These are phyloP conservation scores for Chlorella sp. DNA, from an alignment of 139 green algal genomes.

Conservation along the genomic window DNA sequence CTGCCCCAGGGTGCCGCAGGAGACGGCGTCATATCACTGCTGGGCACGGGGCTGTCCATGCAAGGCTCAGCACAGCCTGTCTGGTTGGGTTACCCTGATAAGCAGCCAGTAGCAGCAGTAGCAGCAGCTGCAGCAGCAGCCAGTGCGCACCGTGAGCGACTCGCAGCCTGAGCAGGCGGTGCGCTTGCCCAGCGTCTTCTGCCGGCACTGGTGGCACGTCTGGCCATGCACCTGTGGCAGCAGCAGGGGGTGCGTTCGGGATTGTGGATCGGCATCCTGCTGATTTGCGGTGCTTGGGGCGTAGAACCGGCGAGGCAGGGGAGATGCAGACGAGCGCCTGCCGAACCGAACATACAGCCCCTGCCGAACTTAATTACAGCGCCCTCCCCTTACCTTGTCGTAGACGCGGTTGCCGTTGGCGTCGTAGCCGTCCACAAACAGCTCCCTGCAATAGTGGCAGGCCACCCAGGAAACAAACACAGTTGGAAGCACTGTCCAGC, in stretches of 20 bases:
- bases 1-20: no score
- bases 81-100: no score
- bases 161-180: constrained; percentile 43
- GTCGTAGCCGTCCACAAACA: constrained; percentile 52
- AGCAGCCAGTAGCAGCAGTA: no score
- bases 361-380: neutral
- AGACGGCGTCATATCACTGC: no score
- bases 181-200: constrained; percentile 47
- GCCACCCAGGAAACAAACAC: no score
- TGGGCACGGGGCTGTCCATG: no score
- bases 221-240: constrained; percentile 24
- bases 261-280: neutral
- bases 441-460: constrained; percentile 20
- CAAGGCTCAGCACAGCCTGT: no score
- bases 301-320: neutral
- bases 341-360: no score
- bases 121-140: neutral
- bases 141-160: constrained; percentile 42
- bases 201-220: constrained; percentile 51
- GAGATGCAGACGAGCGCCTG: neutral
- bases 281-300: neutral
- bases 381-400: neutral
- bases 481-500: no score
- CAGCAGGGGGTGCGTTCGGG: neutral
- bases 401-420: constrained; percentile 27